Evolutionary conservation across 2,329 filamentous ascomycete species (phyloP).

Genomic region (Colletotrichum sp.): DNA sequence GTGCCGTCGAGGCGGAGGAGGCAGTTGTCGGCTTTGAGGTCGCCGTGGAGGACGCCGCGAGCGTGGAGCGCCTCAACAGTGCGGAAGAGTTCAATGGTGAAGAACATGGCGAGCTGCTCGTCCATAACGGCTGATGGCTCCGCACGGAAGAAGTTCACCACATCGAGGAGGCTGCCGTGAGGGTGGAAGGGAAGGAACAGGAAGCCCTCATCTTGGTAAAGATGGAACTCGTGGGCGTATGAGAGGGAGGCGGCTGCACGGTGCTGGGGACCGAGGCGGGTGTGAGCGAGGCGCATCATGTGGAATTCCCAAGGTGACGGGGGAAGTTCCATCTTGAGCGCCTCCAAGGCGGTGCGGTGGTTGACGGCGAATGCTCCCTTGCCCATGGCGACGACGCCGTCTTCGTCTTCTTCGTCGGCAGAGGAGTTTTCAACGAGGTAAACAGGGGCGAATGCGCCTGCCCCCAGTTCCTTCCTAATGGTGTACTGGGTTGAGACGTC

Average conservation of each 20-base stretch:
- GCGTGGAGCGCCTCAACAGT: slow-evolving; percentile 87
- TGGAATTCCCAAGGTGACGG: slow-evolving; percentile 95
- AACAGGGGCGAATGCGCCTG: slow-evolving; percentile 93
- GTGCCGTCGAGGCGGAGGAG: slow-evolving; percentile 77
- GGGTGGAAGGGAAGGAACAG: slow-evolving; percentile 86
- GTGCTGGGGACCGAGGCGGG: slow-evolving; percentile 73
- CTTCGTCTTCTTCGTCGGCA: slow-evolving; percentile 51
- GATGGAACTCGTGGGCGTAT: slow-evolving; percentile 85
- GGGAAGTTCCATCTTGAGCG: slow-evolving; percentile 92
- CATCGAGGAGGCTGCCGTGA: slow-evolving; percentile 92
- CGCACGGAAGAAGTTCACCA: slow-evolving; percentile 84
- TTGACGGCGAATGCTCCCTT: slow-evolving; percentile 64
- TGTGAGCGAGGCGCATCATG: slow-evolving; percentile 84
- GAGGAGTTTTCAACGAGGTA: slow-evolving; percentile 84
- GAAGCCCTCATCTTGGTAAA: slow-evolving; percentile 90
- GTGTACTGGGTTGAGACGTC: slow-evolving; percentile 73
- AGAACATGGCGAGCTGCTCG: slow-evolving; percentile 93
- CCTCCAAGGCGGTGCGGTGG: slow-evolving; percentile 71
- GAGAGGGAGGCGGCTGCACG: slow-evolving; percentile 81
- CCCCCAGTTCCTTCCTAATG: slow-evolving; percentile 84
- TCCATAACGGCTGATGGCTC: slow-evolving; percentile 82
- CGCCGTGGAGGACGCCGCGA: slow-evolving; percentile 84
- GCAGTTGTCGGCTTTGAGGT: slow-evolving; percentile 95
- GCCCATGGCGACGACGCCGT: slow-evolving; percentile 58
- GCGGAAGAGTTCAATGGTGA: slow-evolving; percentile 87